Conservation (phyloP, 257 asterid species). For the Nemophila menziesii region DNA sequence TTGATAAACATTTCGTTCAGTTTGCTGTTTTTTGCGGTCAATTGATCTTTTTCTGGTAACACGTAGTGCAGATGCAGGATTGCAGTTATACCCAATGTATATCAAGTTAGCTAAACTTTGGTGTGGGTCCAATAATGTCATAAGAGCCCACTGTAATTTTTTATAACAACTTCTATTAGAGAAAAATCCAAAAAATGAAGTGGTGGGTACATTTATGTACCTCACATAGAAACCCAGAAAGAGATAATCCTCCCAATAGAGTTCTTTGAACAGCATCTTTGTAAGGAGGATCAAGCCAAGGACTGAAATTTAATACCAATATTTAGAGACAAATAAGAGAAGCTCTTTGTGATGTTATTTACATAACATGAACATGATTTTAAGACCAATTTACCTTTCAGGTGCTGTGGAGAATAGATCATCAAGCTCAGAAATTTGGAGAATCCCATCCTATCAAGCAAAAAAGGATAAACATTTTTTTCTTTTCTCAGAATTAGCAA, state of each 20-base stretch:
- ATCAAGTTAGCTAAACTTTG: conserved; percentile 84
- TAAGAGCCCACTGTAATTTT: conserved; percentile 86
- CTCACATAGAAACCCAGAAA: conserved; percentile 86
- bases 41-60: conserved; percentile 64
- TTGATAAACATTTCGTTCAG: conserved; percentile 71
- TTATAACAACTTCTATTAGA: background rate
- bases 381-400: conserved; percentile 43
- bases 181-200: conserved; percentile 2
- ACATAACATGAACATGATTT: background rate
- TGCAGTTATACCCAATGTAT: conserved; percentile 72
- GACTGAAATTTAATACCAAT: conserved; percentile 32
- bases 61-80: conserved; percentile 68
- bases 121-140: conserved; percentile 83
- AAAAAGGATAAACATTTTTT: conserved; percentile 10
- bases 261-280: conserved; percentile 84
- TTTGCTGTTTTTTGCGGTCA: conserved; percentile 67
- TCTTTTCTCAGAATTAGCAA: background rate
- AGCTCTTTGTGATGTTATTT: background rate
- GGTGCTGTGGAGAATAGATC: conserved; percentile 96
- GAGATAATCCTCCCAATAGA: conserved; percentile 60
- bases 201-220: conserved; percentile 31
- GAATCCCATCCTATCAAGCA: conserved; percentile 77
- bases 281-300: conserved; percentile 87
- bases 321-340: background rate
- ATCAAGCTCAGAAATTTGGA: conserved; percentile 67